phyloP scores from a whole-genome alignment of 345 rosid genomes.

The Rhodomyrtus tomentosa region DNA sequence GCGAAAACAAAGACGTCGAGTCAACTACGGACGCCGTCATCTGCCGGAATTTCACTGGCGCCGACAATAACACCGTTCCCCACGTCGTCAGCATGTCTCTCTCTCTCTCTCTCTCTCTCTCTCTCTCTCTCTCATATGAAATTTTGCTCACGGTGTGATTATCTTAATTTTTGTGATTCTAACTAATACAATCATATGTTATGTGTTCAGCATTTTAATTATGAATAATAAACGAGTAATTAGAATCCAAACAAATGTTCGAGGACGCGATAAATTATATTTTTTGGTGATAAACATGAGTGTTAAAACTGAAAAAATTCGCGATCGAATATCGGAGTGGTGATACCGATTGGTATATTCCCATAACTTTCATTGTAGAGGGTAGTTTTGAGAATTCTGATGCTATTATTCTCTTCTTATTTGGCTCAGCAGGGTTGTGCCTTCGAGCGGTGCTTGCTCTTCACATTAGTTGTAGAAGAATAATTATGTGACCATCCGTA shows the following conservation, averaged over 20 bases:
- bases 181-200: too few species aligned
- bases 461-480: too few species aligned
- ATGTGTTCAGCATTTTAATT: not conserved
- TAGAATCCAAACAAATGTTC: not conserved
- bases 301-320: not conserved
- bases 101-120: not conserved
- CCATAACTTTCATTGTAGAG: not conserved
- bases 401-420: not conserved
- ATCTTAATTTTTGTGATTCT: too few species aligned
- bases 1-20: not conserved
- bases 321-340: not conserved
- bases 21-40: not conserved
- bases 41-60: not conserved
- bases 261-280: not conserved
- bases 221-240: not conserved
- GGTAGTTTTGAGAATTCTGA: not conserved
- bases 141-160: too few species aligned
- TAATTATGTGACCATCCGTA: too few species aligned
- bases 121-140: too few species aligned
- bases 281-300: not conserved
- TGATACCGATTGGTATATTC: not conserved
- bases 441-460: too few species aligned
- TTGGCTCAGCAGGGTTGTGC: too few species aligned
- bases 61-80: not conserved
- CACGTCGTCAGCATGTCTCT: conserved; percentile 3